phyloP scores from a whole-genome alignment of 768 basidiomycete genomes.

The Auricularia auricula-judae region DNA sequence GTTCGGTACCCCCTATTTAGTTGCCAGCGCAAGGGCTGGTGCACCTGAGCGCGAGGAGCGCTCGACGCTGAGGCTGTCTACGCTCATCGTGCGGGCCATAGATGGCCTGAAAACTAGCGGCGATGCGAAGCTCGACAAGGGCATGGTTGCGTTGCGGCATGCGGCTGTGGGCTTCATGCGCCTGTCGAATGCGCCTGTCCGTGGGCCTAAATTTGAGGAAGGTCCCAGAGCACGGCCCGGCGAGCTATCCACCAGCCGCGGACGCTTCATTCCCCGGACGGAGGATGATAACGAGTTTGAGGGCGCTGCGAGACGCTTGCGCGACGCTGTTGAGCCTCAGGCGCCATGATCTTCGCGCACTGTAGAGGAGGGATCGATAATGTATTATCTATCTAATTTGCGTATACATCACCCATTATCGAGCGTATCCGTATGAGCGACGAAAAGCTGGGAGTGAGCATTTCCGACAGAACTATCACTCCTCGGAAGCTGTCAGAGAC shows the following conservation, averaged over 20 bases:
- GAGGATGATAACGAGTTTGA: neutral
- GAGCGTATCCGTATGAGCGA: no score
- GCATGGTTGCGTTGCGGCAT: neutral
- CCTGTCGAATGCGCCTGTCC: neutral
- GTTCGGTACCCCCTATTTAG: slow-evolving; percentile 20
- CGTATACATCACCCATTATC: no score
- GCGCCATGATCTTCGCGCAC: no score
- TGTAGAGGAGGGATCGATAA: neutral
- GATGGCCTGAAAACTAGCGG: neutral
- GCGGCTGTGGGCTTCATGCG: neutral
- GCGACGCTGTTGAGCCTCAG: neutral
- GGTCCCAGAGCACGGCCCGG: neutral
- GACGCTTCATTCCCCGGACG: neutral
- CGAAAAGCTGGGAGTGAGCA: no score
- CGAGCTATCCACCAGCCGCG: neutral
- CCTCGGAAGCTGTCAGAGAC: no score
- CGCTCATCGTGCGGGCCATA: neutral
- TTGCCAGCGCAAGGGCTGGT: neutral
- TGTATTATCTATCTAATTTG: neutral
- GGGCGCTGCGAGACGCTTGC: neutral
- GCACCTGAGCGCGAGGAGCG: neutral
- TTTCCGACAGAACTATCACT: no score
- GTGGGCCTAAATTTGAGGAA: neutral
- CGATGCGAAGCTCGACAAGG: neutral
- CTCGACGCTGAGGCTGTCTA: neutral